Evolutionary conservation across 495 filamentous ascomycete genomes (phyloP).

Genomic region (Aspergillus asperescens): DNA sequence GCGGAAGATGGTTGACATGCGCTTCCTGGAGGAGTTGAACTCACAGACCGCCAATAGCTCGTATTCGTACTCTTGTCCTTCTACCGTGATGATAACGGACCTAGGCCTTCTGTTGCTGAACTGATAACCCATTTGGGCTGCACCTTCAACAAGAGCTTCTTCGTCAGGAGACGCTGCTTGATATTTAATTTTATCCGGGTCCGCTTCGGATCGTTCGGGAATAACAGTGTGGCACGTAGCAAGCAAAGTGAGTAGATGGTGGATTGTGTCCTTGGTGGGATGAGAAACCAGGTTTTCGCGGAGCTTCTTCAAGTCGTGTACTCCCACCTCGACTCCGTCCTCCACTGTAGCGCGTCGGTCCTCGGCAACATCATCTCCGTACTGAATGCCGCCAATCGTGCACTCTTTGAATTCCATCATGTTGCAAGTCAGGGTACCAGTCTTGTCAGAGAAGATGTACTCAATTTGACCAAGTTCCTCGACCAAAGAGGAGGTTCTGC

Average conservation of each 20-base stretch:
- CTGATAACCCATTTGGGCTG: conserved; percentile 74
- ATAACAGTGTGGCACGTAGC: conserved; percentile 97
- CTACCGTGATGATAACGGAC: conserved; percentile 72
- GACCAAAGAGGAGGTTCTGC: conserved; percentile 90
- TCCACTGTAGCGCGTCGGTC: conserved; percentile 75
- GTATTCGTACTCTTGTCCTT: conserved; percentile 69
- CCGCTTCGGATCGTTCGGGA: conserved; percentile 74
- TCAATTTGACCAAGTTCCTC: conserved; percentile 98
- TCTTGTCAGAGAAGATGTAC: conserved; percentile 99
- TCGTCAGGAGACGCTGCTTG: conserved; percentile 98
- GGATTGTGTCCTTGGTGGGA: conserved; percentile 61
- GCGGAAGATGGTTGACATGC: conserved; percentile 96
- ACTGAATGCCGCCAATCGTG: conserved; percentile 88
- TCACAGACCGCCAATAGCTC: conserved; percentile 94
- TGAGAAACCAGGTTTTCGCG: conserved; percentile 69
- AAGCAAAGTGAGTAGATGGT: conserved; percentile 85
- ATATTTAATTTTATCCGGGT: conserved; percentile 81
- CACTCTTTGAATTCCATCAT: conserved; percentile 98
- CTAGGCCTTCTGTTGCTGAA: conserved; percentile 88
- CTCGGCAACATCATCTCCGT: conserved; percentile 88
- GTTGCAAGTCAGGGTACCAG: conserved; percentile 97
- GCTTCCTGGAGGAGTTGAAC: conserved; percentile 96
- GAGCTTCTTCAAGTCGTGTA: conserved; percentile 82
- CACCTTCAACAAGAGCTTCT: conserved; percentile 91
- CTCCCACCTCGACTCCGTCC: conserved; percentile 70